Evolutionary conservation across 2,329 filamentous ascomycete species (phyloP).

Genomic region (Huntiella decipiens): DNA sequence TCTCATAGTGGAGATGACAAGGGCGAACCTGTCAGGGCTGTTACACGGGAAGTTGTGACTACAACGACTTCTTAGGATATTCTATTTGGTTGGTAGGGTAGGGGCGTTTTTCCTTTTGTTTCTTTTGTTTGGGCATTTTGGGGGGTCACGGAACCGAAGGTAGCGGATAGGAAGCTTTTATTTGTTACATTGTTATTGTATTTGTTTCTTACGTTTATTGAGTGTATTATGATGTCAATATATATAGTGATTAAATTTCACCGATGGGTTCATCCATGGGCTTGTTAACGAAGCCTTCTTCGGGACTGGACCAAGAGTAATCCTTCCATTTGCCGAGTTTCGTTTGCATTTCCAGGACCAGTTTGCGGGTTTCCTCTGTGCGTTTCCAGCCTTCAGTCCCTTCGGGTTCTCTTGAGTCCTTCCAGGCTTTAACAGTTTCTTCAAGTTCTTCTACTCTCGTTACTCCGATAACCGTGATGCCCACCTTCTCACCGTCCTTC

Average conservation of each 20-base stretch:
- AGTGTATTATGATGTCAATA: neutral
- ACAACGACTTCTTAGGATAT: neutral
- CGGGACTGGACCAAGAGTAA: conserved; percentile 45
- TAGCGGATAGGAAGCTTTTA: neutral
- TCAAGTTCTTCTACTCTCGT: conserved; percentile 43
- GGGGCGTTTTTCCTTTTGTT: neutral
- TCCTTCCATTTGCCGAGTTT: conserved; percentile 43
- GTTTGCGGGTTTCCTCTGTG: conserved; percentile 15
- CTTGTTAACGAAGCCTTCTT: conserved; percentile 23
- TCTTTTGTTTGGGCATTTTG: neutral
- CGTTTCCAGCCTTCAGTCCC: conserved; percentile 17
- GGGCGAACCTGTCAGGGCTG: neutral
- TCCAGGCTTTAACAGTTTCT: conserved; percentile 40
- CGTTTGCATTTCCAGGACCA: conserved; percentile 31
- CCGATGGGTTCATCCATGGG: conserved; percentile 11
- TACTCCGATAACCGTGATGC: conserved; percentile 46
- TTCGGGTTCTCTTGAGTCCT: conserved; percentile 29
- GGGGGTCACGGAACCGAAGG: neutral
- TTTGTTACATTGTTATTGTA: neutral
- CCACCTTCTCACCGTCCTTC: conserved; percentile 21
- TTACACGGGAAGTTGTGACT: neutral
- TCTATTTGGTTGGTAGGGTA: too few relatives aligned
- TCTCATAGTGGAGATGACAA: neutral
- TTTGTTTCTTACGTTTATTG: neutral
- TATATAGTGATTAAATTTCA: neutral